These are phyloP conservation scores for Penicillium antarcticum DNA, from an alignment of 495 filamentous ascomycete genomes.

Conservation along the genomic window DNA sequence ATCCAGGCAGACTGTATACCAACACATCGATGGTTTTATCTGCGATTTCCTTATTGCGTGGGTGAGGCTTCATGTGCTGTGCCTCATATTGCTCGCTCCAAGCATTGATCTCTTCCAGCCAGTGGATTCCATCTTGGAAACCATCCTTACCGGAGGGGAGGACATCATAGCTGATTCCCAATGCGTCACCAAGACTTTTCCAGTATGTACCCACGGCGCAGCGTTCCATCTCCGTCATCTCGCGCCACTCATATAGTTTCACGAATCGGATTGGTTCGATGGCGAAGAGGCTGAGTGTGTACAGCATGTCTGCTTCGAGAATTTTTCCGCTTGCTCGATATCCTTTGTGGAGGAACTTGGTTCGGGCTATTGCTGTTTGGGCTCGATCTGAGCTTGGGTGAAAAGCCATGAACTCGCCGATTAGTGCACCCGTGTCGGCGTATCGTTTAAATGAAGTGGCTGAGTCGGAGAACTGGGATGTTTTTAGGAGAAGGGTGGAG, in stretches of 20 bases:
- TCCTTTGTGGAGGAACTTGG: constrained; percentile 61
- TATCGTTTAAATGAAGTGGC: constrained; percentile 56
- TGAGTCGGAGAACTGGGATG: constrained; percentile 52
- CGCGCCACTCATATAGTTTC: constrained; percentile 58
- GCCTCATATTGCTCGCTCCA: constrained; percentile 57
- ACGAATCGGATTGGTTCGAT: constrained; percentile 55
- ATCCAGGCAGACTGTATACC: constrained; percentile 49
- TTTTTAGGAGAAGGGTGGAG: constrained; percentile 53
- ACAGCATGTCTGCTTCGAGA: constrained; percentile 60
- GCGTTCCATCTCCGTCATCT: constrained; percentile 57
- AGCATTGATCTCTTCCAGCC: constrained; percentile 51
- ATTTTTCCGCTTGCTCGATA: constrained; percentile 59
- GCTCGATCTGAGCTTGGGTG: constrained; percentile 49
- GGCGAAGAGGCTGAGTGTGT: constrained; percentile 60
- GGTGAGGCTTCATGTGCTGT: constrained; percentile 54
- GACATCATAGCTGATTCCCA: constrained; percentile 51
- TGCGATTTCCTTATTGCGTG: constrained; percentile 49
- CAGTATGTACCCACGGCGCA: constrained; percentile 62
- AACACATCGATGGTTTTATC: constrained; percentile 56
- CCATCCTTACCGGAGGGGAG: constrained; percentile 31
- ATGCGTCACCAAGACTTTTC: constrained; percentile 59
- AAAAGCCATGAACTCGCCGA: constrained; percentile 51
- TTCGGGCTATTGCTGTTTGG: constrained; percentile 55
- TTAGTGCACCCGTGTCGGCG: constrained; percentile 57
- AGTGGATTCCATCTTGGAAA: constrained; percentile 60